Evolutionary conservation across 2,329 filamentous ascomycete genomes (phyloP), one percentile per base, ranked within the genome.

Genomic region (Zasmidium cellare): DNA sequence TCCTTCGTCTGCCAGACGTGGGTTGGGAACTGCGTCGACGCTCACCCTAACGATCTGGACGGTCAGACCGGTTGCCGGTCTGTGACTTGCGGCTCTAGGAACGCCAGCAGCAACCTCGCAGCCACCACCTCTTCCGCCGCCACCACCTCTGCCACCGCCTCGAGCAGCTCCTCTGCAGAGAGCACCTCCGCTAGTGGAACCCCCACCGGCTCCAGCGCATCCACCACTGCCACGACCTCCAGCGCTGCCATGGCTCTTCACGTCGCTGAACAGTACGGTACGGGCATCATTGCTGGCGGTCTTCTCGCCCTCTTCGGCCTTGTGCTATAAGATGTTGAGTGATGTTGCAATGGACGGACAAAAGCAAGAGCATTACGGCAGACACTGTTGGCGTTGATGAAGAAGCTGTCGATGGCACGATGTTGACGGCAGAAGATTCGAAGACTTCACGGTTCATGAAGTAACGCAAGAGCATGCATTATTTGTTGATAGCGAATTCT

Each of bases 1-100:
- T 84, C 78, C 73, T 86, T 78, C 72, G 79, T 84, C 72, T 88
- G 86, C 76, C 69, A 80, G 67, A 74, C 74, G 62, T 82, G 79
- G 74, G 83, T 73, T 68, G 65, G 60, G 41, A 61, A 72, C 56
- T 81, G 79, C 66, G 71, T 76, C 58, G 62, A 60, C 44, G 71
- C 67, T 55, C 74, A 76, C 65, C 73, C 74, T 48, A 65, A 72
- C 59, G 72, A 79, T 59, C 61, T 69, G 41, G 66, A 65, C 16
- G 70, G 69, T 53, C 75, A 76, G 64, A 70, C 69, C 35, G 62
- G 60, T 38, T 88, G 86, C 79, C 65, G 74, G 35, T 70, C 75
- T 53, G 67, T 76, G 49, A 69, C 75, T 53, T 89, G 86, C 70
- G 86, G 85, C 57, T 78, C 72, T 61, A 68, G 74, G 63, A 82